Percentiles rank a stretch among this genome's conserved stretches.
Evolutionary conservation across 2,329 filamentous ascomycete species (phyloP).

Genomic region (Paracoccidioides brasiliensis): DNA sequence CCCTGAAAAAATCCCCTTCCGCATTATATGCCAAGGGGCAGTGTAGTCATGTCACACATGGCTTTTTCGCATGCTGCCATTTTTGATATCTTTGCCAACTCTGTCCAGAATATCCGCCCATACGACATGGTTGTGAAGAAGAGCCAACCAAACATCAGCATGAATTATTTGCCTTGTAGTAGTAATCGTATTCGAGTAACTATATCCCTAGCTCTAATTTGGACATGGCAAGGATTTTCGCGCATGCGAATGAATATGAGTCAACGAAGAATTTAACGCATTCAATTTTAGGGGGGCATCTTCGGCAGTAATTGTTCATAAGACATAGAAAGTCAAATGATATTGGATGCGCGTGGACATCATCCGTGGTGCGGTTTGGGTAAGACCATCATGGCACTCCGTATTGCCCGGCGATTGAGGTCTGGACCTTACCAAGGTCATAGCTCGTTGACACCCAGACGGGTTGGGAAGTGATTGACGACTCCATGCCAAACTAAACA

Average conservation of each 20-base stretch:
- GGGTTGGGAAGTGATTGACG: slow-evolving; percentile 8
- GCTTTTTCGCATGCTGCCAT: not conserved
- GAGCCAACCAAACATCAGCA: not conserved
- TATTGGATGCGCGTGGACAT: not conserved
- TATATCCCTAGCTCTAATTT: not conserved
- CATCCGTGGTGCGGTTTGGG: not conserved
- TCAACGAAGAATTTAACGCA: not conserved
- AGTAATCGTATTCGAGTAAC: not conserved
- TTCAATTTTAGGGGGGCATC: not conserved
- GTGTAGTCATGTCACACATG: not conserved
- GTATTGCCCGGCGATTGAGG: slow-evolving; percentile 1
- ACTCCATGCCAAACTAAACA: slow-evolving; percentile 25
- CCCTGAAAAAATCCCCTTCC: not conserved
- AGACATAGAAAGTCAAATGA: not conserved
- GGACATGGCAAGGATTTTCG: not conserved
- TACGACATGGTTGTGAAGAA: not conserved
- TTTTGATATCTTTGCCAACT: not conserved
- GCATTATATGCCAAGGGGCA: not conserved
- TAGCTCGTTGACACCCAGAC: slow-evolving; percentile 12
- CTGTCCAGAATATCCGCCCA: not conserved
- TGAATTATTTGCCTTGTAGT: not conserved
- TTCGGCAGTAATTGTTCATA: not conserved
- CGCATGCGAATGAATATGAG: not conserved
- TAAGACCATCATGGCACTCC: slow-evolving; percentile 1
- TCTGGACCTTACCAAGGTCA: slow-evolving; percentile 9